phyloP scores from a whole-genome alignment of 805 yeast species.

The Cyberlindnera americana region DNA sequence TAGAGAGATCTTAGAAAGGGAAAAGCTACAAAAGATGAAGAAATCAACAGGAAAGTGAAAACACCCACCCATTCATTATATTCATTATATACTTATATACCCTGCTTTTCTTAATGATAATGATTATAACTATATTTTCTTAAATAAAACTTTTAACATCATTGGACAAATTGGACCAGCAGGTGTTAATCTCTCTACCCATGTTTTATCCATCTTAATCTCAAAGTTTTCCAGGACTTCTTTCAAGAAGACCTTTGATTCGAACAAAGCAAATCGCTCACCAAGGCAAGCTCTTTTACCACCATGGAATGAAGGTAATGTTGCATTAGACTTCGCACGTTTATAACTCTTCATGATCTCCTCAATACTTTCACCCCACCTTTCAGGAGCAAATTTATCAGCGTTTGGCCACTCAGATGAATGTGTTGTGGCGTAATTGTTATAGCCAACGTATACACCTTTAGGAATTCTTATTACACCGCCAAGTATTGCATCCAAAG shows the following conservation, averaged over 20 bases:
- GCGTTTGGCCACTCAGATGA: constrained; percentile 46
- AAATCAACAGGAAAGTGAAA: constrained; percentile 10
- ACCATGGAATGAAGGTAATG: constrained; percentile 55
- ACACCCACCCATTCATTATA: too few species aligned
- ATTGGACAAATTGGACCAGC: constrained; percentile 57
- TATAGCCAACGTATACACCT: constrained; percentile 52
- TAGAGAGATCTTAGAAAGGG: constrained; percentile 54
- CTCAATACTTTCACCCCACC: constrained; percentile 47
- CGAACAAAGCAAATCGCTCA: constrained; percentile 50
- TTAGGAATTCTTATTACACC: constrained; percentile 42
- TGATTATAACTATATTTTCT: not conserved
- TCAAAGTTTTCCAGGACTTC: constrained; percentile 36
- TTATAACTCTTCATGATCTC: constrained; percentile 39
- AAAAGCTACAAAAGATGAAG: constrained; percentile 27
- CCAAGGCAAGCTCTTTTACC: constrained; percentile 59
- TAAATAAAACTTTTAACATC: constrained; percentile 25
- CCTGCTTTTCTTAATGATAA: not conserved
- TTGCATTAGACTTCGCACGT: constrained; percentile 41
- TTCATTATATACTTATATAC: not conserved
- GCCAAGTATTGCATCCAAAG: constrained; percentile 38
- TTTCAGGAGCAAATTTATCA: constrained; percentile 40
- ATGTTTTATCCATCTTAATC: constrained; percentile 36
- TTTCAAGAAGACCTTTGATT: constrained; percentile 38
- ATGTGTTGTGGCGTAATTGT: constrained; percentile 50
- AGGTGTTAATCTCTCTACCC: constrained; percentile 50